phyloP scores from a whole-genome alignment of 129 eudicot species.

The Sambucus nigra region DNA sequence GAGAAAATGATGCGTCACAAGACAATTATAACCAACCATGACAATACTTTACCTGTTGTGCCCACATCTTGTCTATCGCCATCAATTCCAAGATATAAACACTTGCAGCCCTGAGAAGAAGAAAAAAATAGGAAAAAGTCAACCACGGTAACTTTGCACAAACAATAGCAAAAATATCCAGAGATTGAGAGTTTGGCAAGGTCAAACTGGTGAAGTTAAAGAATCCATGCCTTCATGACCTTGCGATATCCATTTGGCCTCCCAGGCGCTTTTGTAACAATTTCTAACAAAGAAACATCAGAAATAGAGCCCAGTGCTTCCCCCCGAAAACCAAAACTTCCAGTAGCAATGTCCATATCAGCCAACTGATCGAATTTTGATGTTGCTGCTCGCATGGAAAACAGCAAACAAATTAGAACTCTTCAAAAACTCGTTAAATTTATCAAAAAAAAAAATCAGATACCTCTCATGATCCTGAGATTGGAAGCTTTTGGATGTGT shows the following conservation, averaged over 20 bases:
- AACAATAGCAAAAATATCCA: not conserved
- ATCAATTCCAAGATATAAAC: constrained; percentile 78
- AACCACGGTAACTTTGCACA: not conserved
- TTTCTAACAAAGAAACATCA: constrained; percentile 74
- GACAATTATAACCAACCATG: not conserved
- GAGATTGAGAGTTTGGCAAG: not conserved
- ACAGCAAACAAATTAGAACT: constrained; percentile 1
- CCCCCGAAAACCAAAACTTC: constrained; percentile 75
- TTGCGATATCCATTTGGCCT: constrained; percentile 95
- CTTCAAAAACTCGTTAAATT: not conserved
- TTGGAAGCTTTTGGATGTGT: not conserved
- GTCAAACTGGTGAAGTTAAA: not conserved
- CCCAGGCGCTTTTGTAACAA: constrained; percentile 78
- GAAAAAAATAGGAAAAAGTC: constrained; percentile 6
- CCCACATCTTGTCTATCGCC: constrained; percentile 75
- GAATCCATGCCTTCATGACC: constrained; percentile 54
- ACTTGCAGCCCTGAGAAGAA: constrained; percentile 59
- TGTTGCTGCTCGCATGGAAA: constrained; percentile 47
- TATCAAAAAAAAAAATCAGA: not conserved
- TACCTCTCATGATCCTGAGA: not conserved
- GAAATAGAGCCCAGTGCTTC: constrained; percentile 90
- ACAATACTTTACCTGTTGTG: constrained; percentile 55
- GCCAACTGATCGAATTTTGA: constrained; percentile 46
- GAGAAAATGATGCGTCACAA: not conserved
- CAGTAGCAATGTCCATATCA: constrained; percentile 25